Evolutionary conservation across 495 filamentous ascomycete genomes (phyloP).

Genomic region (Saxophila tyrrhenica): DNA sequence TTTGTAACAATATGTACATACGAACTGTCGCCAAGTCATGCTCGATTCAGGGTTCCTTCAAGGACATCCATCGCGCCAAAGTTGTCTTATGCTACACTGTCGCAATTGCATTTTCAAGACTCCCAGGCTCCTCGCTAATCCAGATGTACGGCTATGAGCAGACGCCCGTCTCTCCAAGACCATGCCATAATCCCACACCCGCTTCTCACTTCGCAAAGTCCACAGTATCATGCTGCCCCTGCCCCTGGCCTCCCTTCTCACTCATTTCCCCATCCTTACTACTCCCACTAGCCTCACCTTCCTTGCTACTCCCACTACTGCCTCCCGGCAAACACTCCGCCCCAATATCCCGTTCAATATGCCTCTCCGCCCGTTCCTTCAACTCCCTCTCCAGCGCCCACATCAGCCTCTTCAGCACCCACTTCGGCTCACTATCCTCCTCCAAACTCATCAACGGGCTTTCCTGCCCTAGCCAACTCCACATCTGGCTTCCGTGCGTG

Average conservation of each 20-base stretch:
- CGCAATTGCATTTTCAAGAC: no score
- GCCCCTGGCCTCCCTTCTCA: background rate
- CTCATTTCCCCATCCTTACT: background rate
- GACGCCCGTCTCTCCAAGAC: background rate
- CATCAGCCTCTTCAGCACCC: conserved; percentile 61
- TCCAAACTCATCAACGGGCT: conserved; percentile 64
- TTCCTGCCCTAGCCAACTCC: conserved; percentile 66
- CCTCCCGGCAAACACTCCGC: background rate
- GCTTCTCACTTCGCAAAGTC: background rate
- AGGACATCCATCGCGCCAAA: no score
- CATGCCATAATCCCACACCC: background rate
- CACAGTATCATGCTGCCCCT: background rate
- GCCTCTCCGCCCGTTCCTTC: conserved; percentile 12
- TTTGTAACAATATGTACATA: no score
- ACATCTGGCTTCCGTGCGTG: conserved; percentile 27
- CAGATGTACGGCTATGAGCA: background rate
- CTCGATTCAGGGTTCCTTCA: no score
- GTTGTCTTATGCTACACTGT: no score
- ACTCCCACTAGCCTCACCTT: background rate
- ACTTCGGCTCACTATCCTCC: conserved; percentile 53
- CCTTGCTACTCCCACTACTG: background rate
- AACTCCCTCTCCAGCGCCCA: conserved; percentile 52
- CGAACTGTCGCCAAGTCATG: no score
- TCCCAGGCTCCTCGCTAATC: background rate
- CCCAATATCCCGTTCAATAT: background rate